Evolutionary conservation across 2,329 filamentous ascomycete genomes (phyloP), one percentile per base, ranked within the genome.

Genomic region (Aspergillus eucalypticola): DNA sequence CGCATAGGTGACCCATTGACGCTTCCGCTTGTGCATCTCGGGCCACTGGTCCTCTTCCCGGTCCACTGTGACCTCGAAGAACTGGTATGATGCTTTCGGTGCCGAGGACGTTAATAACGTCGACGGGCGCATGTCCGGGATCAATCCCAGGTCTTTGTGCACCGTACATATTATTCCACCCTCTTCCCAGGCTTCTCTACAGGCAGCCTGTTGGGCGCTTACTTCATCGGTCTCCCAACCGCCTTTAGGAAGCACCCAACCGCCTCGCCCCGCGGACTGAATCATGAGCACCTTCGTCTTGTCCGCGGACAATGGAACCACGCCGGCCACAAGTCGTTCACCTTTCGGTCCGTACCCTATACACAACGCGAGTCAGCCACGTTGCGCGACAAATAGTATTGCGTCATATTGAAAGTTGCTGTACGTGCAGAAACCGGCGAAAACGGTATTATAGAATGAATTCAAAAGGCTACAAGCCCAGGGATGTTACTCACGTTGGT

Each of bases 161-260:
- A 97, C 88, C 60, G 86, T 89, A 77, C 94, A 90, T 70, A 90
- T 83, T 71, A 98, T 96, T 71, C 95, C 95, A 44, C 93, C 95
- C 80, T 98, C 95, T 81, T 98, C 95, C 95, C 95, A 98, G 62
- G 95, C 95, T 78, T 99, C 95, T 67, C 95, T 83, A 82, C 82
- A 89, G 78, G 87, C 87, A 58, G 95, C 95, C 59, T 95, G 91
- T 75, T 94, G 86, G 63, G 90, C 87, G 64, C 91, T 95, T 63
- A 88, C 86, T 79, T 99, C 95, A 77, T 99, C 95, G 35, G 88
- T 89, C 78, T 99, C 95, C 93, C 95, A 99, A 62, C 95, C 95
- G 73, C 95, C 95, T 77, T 99, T 99, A 62, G 95, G 95, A 60
- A 99, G 84, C 46, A 99, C 95, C 95, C 95, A 99, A 70, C 91